phyloP scores from a whole-genome alignment of 2,329 filamentous ascomycete genomes.

The Botrytis sinoallii region DNA sequence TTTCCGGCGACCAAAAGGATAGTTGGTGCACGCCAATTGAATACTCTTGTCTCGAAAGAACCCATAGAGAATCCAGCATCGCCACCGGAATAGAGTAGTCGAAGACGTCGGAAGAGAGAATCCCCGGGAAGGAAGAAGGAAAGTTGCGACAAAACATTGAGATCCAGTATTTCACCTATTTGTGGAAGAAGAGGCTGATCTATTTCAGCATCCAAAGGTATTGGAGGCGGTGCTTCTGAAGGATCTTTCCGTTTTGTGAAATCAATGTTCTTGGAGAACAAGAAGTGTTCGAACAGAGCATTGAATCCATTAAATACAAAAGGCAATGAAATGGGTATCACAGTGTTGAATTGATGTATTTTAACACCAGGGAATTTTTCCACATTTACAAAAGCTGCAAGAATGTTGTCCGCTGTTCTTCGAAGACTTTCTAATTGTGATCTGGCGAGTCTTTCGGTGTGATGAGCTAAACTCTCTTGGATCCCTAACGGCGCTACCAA shows the following conservation, averaged over 20 bases:
- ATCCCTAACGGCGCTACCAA: slow-evolving; percentile 62
- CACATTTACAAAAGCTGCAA: slow-evolving; percentile 63
- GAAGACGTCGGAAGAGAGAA: slow-evolving; percentile 62
- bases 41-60: slow-evolving; percentile 69
- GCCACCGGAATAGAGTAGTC: slow-evolving; percentile 67
- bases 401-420: slow-evolving; percentile 59
- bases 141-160: slow-evolving; percentile 64
- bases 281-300: slow-evolving; percentile 69
- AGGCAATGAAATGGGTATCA: slow-evolving; percentile 59
- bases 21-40: slow-evolving; percentile 74
- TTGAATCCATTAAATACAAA: slow-evolving; percentile 66
- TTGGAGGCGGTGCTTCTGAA: slow-evolving; percentile 22
- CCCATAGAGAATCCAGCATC: slow-evolving; percentile 74
- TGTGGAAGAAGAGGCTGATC: slow-evolving; percentile 47
- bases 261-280: slow-evolving; percentile 70
- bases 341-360: slow-evolving; percentile 57
- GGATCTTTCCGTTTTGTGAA: slow-evolving; percentile 45
- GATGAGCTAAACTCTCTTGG: slow-evolving; percentile 62
- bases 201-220: slow-evolving; percentile 24
- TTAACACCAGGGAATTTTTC: slow-evolving; percentile 62
- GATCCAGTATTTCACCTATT: slow-evolving; percentile 60
- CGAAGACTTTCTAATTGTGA: slow-evolving; percentile 57
- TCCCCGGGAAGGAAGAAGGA: slow-evolving; percentile 68
- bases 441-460: slow-evolving; percentile 55
- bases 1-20: slow-evolving; percentile 67